A percentile compares a stretch with the other conserved stretches of the same genome.
Evolutionary conservation across 1,284 basidiomycete species (phyloP).

Genomic region (Paramarasmius palmivorus): DNA sequence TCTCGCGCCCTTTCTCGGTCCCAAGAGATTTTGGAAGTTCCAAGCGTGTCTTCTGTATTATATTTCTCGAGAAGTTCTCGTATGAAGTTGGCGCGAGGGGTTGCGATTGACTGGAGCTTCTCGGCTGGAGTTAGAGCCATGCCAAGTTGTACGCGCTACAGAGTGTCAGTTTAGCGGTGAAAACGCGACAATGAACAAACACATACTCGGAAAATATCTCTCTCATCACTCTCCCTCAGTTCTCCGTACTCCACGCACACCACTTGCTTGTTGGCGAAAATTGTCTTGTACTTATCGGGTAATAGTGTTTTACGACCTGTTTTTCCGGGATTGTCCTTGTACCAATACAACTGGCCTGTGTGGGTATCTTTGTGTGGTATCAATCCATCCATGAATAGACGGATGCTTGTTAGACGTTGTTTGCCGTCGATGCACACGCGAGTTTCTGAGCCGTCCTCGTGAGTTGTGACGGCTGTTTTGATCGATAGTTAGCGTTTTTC

Average conservation of each 20-base stretch:
- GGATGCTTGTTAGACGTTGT: conserved; percentile 55
- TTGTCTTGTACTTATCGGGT: conserved; percentile 47
- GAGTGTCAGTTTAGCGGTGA: neutral
- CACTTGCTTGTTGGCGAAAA: conserved; percentile 68
- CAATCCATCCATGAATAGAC: too few relatives aligned
- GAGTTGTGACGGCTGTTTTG: conserved; percentile 41
- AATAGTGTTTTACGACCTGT: conserved; percentile 33
- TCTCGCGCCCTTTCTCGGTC: conserved; percentile 59
- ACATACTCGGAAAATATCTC: conserved; percentile 75
- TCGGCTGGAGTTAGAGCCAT: conserved; percentile 79
- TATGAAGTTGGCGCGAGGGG: conserved; percentile 52
- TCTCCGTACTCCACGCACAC: conserved; percentile 74
- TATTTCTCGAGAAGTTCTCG: conserved; percentile 49
- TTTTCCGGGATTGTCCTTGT: conserved; percentile 33
- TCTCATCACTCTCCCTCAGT: conserved; percentile 55
- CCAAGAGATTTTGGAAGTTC: conserved; percentile 39
- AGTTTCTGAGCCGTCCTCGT: conserved; percentile 61
- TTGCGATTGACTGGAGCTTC: conserved; percentile 64
- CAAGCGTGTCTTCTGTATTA: conserved; percentile 41
- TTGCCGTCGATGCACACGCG: conserved; percentile 80
- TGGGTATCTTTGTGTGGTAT: conserved; percentile 21
- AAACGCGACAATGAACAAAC: neutral
- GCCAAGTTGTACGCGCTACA: conserved; percentile 71
- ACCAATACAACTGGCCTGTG: conserved; percentile 54
- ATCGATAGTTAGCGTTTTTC: neutral